These are phyloP conservation scores for Stemphylium vesicarium DNA, from an alignment of 2,329 filamentous ascomycete genomes.

Conservation along the genomic window DNA sequence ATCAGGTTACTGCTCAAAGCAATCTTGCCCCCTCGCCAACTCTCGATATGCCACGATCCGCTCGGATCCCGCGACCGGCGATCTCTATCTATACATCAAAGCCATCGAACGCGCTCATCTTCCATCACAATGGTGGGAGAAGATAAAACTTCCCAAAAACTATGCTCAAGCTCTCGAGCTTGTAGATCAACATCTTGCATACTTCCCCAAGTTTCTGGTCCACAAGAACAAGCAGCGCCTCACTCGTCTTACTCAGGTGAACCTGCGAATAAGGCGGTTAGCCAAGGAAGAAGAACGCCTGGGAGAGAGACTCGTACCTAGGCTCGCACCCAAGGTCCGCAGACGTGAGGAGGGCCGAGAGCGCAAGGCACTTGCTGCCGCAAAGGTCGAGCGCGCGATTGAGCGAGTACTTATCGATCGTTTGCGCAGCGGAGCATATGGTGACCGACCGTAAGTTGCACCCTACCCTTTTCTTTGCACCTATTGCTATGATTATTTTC, in stretches of 20 bases:
- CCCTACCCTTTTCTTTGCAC: not conserved
- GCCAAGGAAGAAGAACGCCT: conserved; percentile 88
- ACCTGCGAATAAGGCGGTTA: conserved; percentile 76
- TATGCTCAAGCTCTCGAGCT: conserved; percentile 88
- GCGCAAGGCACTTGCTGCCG: conserved; percentile 61
- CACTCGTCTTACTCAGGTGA: conserved; percentile 89
- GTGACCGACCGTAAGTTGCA: conserved; percentile 71
- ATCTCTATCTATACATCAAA: conserved; percentile 96
- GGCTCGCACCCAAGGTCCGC: conserved; percentile 86
- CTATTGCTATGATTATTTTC: conserved; percentile 12
- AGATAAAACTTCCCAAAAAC: conserved; percentile 86
- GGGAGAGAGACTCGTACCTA: conserved; percentile 86
- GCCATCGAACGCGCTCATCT: conserved; percentile 72
- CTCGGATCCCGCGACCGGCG: conserved; percentile 77
- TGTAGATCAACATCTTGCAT: conserved; percentile 67
- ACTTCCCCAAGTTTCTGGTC: conserved; percentile 91
- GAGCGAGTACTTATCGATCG: conserved; percentile 93
- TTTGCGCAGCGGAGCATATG: conserved; percentile 89
- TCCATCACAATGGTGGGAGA: conserved; percentile 93
- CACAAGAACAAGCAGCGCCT: conserved; percentile 98
- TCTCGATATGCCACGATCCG: conserved; percentile 91
- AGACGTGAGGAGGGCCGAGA: conserved; percentile 57
- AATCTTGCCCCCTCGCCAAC: conserved; percentile 90
- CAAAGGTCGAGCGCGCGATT: conserved; percentile 94
- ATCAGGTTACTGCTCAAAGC: conserved; percentile 37